Base-by-base conservation (phyloP, 768 basidiomycete genomes). In the Mycena maculata region DNA sequence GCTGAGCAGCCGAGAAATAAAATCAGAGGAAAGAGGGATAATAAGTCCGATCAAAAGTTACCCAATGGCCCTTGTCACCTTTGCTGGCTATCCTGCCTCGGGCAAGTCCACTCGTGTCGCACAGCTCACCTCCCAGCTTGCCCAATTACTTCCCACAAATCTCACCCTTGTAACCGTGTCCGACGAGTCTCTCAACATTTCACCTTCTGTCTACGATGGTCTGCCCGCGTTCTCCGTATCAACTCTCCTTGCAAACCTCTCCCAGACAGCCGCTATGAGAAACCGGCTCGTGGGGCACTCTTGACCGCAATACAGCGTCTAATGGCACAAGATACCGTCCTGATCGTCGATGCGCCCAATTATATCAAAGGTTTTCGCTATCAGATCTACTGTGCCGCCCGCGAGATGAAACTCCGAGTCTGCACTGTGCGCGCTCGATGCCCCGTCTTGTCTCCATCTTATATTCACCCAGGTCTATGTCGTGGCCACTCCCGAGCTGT, bases 341-440 rank as follows among this genome's bases (percentile, higher is more conserved):
- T 98, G 63, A 92, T 99, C 71, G 86, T 96, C 67, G 98, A 99
- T 75, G 88, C 91, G 16, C 86, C 93, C 71, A 99, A 99, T 75
- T 98, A 99, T 79, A 99, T 99, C 85, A 99, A 99, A 77, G 97
- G 97, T 13, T 98, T 95, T 76, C 90, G 98, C 31, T 99, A 99
- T 78, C 98, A 99, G 77, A 90, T 99, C 82, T 98, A 98, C 76
- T 98, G 97, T 75, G 94, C 94, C 1, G 96, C 96, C 6, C 83
- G 95, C 56, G 98, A 99, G 75, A 86, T 90, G 70, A 92, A 91
- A 71, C 83, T 95, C 28, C 84, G 96, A 36, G 88, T 92, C 6
- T 95, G 93, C 77, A 98, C 98, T 49, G 96, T 98, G 88, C 82
- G 72, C 62, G 33, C n/a, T 41, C 45, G 20, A 45, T 59, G 28